Percentiles rank a stretch among this genome's conserved stretches.
Evolutionary conservation across 108 stramenopile genomes (phyloP).

Genomic region (Nitzschia sp.): DNA sequence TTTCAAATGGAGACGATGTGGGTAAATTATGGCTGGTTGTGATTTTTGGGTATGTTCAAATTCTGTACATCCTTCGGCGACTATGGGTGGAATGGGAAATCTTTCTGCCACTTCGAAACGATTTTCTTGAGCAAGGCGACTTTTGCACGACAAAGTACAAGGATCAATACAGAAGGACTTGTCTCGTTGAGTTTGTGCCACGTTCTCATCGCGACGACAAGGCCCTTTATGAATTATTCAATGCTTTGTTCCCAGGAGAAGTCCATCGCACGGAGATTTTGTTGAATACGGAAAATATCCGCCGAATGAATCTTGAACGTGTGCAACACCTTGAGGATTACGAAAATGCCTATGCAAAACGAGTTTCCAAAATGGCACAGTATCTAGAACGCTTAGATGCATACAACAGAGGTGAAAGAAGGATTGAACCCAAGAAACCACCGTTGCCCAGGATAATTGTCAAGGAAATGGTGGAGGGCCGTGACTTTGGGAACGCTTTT

Average conservation of each 20-base stretch:
- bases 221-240: constrained; percentile 49
- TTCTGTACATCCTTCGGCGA: constrained; percentile 49
- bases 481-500: background rate
- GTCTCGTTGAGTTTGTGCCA: constrained; percentile 63
- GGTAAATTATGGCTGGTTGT: constrained; percentile 37
- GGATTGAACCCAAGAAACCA: background rate
- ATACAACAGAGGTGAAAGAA: background rate
- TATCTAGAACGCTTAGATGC: constrained; percentile 10
- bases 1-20: constrained; percentile 22
- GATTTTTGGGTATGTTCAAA: constrained; percentile 38
- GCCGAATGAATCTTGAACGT: constrained; percentile 31
- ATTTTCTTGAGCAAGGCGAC: constrained; percentile 59
- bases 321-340: constrained; percentile 34
- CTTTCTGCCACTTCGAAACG: constrained; percentile 49
- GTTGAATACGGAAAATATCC: constrained; percentile 43
- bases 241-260: constrained; percentile 59
- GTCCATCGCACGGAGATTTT: constrained; percentile 54
- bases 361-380: constrained; percentile 12
- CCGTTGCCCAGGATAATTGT: constrained; percentile 1
- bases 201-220: constrained; percentile 41
- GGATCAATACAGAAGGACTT: constrained; percentile 51
- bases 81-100: constrained; percentile 58
- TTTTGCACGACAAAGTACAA: constrained; percentile 35
- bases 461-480: background rate
- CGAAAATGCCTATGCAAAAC: constrained; percentile 43